Evolutionary conservation across 2,329 filamentous ascomycete species (phyloP), one percentile per base, ranked within the genome.

Genomic region (Aspergillus fijiensis): DNA sequence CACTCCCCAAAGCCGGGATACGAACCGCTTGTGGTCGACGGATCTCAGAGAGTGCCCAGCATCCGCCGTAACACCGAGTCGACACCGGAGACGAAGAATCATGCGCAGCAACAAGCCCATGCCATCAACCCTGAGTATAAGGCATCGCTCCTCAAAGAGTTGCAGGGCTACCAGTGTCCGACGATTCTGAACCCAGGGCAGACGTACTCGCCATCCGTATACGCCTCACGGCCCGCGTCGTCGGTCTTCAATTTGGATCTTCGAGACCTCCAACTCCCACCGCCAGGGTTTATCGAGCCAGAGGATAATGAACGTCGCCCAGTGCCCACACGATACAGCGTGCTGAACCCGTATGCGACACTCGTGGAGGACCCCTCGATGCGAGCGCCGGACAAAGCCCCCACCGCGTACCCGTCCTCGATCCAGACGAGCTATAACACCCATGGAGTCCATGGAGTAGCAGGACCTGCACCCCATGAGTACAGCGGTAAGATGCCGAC

Each of bases 341-440:
- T 45, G 16, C 6, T 45, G 39, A 45, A 16, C 5, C 19, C 35
- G 11, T 39, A 33, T 4, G 33, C 31, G 2, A 23, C 58, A 23
- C 47, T 39, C 9, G 29, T 57, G 7, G 57, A 60, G 11, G n/a
- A 25, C n/a, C 33, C 55, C 3, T 57, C 54, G 29, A 62, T 16
- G 33, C 11, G 11, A 12, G 33, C 33, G 11, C 14, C 33, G 14
- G 33, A 35, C 10, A 12, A 2, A 2, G 27, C 9, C 2, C 27
- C 27, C 27, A 9, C 27, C 7, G 27, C 14, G 33, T 4, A 35
- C 33, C 33, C 33, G 14, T 12, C 16, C 33, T 12, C 33, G 2
- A 12, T 35, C 27, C 27, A 29, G 27, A 29, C 27, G 27, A 29
- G 27, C 27, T 29, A 29, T 29, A 29, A 9, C 27, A 9, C 27